A percentile compares a stretch with the other conserved stretches of the same genome.
Conservation (phyloP, 257 asterid species). For the Rhazya stricta region DNA sequence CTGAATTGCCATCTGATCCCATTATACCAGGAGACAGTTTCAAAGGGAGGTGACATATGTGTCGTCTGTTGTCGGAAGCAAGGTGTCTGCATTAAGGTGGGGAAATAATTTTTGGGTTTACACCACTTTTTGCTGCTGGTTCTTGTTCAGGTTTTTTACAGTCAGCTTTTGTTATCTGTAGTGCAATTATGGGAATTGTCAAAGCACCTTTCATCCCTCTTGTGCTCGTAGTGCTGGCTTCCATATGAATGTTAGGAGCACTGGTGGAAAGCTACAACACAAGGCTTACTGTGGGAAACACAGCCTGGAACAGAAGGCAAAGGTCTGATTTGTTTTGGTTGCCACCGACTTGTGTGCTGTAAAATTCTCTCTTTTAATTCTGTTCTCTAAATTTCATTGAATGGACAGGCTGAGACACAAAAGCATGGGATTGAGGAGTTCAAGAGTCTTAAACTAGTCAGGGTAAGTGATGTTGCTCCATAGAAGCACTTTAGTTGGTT, state of each 20-base stretch:
- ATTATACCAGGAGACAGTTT: conserved; percentile 50
- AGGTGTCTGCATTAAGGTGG: conserved; percentile 93
- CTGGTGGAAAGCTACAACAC: conserved; percentile 85
- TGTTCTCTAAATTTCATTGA: conserved; percentile 14
- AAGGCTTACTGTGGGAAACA: conserved; percentile 97
- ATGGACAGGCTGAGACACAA: conserved; percentile 65
- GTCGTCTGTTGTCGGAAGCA: conserved; percentile 67
- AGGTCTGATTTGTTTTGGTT: conserved; percentile 46
- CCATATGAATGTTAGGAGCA: conserved; percentile 65
- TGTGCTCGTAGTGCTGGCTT: conserved; percentile 98
- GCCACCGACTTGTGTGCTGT: background rate
- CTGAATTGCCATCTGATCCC: background rate
- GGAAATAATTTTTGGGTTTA: conserved; percentile 8
- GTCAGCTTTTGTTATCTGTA: conserved; percentile 32
- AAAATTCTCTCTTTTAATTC: background rate
- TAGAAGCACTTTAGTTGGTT: background rate
- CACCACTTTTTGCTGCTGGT: background rate
- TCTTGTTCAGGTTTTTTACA: conserved; percentile 13
- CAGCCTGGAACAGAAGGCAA: conserved; percentile 79
- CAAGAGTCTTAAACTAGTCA: conserved; percentile 82
- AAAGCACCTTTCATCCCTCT: conserved; percentile 81
- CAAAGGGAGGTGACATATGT: conserved; percentile 67
- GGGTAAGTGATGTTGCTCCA: conserved; percentile 52
- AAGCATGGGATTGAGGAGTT: conserved; percentile 78
- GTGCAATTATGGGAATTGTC: conserved; percentile 98